These are phyloP conservation scores for Exophiala aquamarina DNA, from an alignment of 2,329 filamentous ascomycete genomes.

Conservation along the genomic window DNA sequence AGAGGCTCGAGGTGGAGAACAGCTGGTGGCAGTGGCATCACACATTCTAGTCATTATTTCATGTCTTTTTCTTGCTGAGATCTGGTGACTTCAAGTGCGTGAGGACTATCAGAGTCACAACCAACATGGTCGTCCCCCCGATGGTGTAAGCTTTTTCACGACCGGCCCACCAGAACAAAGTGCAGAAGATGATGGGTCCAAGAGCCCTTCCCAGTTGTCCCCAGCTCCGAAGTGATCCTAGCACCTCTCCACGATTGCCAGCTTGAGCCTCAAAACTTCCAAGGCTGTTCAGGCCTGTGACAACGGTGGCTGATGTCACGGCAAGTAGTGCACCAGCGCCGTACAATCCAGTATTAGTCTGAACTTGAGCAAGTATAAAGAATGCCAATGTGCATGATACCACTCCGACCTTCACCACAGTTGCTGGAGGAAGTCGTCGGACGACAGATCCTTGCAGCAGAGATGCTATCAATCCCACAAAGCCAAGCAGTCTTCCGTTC, in stretches of 20 bases:
- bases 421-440: constrained; percentile 75
- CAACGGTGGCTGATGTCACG: constrained; percentile 88
- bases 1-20: too few relatives aligned
- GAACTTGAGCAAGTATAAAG: constrained; percentile 70
- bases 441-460: constrained; percentile 93
- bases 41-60: not conserved
- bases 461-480: constrained; percentile 86
- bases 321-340: constrained; percentile 79
- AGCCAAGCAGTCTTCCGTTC: constrained; percentile 84
- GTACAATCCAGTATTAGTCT: constrained; percentile 71
- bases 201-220: constrained; percentile 86
- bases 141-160: constrained; percentile 79
- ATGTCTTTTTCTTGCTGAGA: constrained; percentile 11
- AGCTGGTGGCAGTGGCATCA: not conserved
- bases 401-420: constrained; percentile 77
- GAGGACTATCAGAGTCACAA: constrained; percentile 48
- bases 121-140: constrained; percentile 77
- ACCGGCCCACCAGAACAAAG: constrained; percentile 97
- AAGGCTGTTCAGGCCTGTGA: constrained; percentile 87
- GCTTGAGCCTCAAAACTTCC: constrained; percentile 85
- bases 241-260: constrained; percentile 77
- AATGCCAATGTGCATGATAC: constrained; percentile 77
- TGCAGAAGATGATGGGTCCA: constrained; percentile 87
- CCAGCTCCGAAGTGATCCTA: constrained; percentile 76
- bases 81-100: constrained; percentile 19